Base-by-base conservation (phyloP, 1,284 basidiomycete species). In the Trametes versicolor region DNA sequence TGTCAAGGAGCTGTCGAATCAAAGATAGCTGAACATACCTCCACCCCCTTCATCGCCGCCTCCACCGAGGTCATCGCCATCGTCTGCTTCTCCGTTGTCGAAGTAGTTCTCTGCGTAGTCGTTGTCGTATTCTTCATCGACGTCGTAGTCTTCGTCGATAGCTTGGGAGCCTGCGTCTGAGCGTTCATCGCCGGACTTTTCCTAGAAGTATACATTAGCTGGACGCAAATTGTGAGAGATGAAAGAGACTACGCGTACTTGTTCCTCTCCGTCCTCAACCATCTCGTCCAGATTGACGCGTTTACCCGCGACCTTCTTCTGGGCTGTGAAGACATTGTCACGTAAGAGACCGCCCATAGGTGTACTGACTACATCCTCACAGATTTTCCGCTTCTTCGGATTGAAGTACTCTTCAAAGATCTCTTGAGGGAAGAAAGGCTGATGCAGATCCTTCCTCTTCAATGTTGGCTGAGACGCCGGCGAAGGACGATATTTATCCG, bases 101-200 rank as follows among this genome's bases (percentile, higher is more conserved):
- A 94, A 94, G 82, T 94, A 94, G 73, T 94, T 92, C 66, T 91
- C 90, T 1, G 89, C 92, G 67, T 94, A 94, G 69, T 94, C 92
- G 67, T 94, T 93, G 76, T 94, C 92, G 70, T 92, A 92, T 74
- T 93, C 91, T 73, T 93, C 92, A 45, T 94, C 92, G 39, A 92
- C 91, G 67, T 94, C 92, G 73, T 94, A 94, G 74, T 93, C 92
- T 47, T 87, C 86, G 41, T 86, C 86, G 15, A 75, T 84, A 48
- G 75, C 83, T 71, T 89, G 85, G 4, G 89, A 91, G 23, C 85
- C 89, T 27, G 74, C 81, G 13, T 91, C 87, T 50, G 90, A 92
- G 9, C 80, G 80, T 64, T 89, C 89, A 7, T 88, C 87, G 34
- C 81, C 84, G 1, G 88, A 89, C 70, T 91, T 88, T 67, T 89